Base-by-base conservation (phyloP, 495 filamentous ascomycete genomes). In the Neurospora tetrasperma region DNA sequence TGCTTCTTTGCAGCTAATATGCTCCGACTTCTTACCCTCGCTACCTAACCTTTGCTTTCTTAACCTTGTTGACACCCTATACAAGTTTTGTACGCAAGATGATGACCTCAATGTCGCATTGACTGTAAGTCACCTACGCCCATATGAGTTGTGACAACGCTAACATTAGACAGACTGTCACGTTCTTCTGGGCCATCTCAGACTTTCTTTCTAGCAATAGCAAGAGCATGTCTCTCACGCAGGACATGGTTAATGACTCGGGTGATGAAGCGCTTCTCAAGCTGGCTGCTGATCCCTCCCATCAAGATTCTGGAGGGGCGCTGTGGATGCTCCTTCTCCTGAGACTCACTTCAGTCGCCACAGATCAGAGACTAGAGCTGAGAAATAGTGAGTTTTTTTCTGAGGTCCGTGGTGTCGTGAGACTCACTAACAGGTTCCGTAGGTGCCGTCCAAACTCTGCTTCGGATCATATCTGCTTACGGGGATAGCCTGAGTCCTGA, bases 21-120 rank as follows among this genome's bases (percentile, higher is more conserved):
- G 94, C 76, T 97, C 96, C 4, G 96, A 99, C 79, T 99, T 98
- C 75, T 82, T 98, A 9, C 85, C 90, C 66, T 88, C 91, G 59
- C 82, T 99, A 59, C 94, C 96, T 2, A 88, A 90, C 69, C 84
- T 87, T 39, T 96, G 92, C 80, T 89, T 97, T 44, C 84, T 94
- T 71, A 91, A 90, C 73, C 87, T 98, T 20, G 90, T 98, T 74
- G 91, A 98, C 82, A 92, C 94, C 62, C 88, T 99, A 27, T 92
- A 92, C 75, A 89, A 90, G 73, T 99, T 98, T 82, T 92, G 91
- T 71, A 88, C 89, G 3, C 95, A 98, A 79, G 86, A 89, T 44
- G 92, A 97, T 75, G 96, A 98, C 80, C 88, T 99, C 71, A 99
- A 99, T 76, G 96, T 98, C 72, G 96, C 94, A 0, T 84, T 99